Percentiles rank a stretch among this genome's conserved stretches.
Conservation (phyloP, 495 filamentous ascomycete species). For the Penicillium steckii region DNA sequence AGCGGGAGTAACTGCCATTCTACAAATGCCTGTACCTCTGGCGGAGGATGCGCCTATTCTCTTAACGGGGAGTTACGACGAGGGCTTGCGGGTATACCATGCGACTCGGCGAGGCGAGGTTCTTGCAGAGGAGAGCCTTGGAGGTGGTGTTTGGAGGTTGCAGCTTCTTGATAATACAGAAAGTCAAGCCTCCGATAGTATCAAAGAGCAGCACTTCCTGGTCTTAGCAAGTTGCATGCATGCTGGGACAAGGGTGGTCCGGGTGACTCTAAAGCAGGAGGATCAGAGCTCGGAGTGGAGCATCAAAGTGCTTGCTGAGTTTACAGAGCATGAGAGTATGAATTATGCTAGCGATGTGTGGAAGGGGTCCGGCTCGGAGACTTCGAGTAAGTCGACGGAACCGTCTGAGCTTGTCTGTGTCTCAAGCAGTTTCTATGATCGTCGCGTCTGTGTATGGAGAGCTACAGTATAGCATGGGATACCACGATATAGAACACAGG, state of each 20-base stretch:
- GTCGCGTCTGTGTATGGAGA: constrained; percentile 75
- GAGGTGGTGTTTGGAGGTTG: constrained; percentile 90
- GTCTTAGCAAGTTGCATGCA: constrained; percentile 94
- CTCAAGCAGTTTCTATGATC: constrained; percentile 91
- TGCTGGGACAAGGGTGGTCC: constrained; percentile 70
- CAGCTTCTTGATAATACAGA: constrained; percentile 49
- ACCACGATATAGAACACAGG: neutral
- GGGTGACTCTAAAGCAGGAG: constrained; percentile 35
- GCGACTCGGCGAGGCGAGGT: constrained; percentile 39
- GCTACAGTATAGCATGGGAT: constrained; percentile 18
- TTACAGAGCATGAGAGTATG: constrained; percentile 92
- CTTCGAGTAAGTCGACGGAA: constrained; percentile 14
- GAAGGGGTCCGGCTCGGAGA: constrained; percentile 24
- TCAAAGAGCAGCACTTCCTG: constrained; percentile 35
- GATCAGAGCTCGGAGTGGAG: constrained; percentile 42
- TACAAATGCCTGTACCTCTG: constrained; percentile 55
- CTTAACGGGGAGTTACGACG: constrained; percentile 92
- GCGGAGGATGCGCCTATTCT: constrained; percentile 50
- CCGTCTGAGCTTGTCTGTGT: constrained; percentile 48
- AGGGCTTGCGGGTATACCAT: constrained; percentile 68
- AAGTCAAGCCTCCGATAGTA: neutral
- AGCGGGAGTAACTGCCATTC: constrained; percentile 85
- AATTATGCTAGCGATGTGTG: constrained; percentile 86
- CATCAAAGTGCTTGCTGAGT: constrained; percentile 67
- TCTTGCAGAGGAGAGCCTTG: constrained; percentile 62